phyloP scores from a whole-genome alignment of 2,329 filamentous ascomycete species.

The Alternaria sp. region DNA sequence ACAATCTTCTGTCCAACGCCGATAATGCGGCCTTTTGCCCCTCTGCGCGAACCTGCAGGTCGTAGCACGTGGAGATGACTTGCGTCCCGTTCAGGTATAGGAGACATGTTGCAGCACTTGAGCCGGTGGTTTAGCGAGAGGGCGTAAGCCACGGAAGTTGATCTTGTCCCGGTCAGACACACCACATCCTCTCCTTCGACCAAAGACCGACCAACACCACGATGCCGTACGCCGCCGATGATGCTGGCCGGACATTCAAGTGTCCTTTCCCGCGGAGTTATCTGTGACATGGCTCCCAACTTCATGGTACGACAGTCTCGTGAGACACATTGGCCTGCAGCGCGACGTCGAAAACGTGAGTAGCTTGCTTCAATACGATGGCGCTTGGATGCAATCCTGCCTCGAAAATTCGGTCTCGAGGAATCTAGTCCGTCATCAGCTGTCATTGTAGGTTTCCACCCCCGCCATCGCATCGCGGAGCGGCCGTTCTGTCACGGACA shows the following conservation, averaged over 20 bases:
- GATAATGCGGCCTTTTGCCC: background rate
- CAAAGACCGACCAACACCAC: background rate
- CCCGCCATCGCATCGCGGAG: background rate
- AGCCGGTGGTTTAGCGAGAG: background rate
- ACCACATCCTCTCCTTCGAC: background rate
- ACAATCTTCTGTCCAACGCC: background rate
- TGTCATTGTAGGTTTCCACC: background rate
- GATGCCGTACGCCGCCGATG: background rate
- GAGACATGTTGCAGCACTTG: background rate
- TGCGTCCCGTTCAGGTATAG: background rate
- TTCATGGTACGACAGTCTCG: background rate
- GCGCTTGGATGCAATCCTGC: background rate
- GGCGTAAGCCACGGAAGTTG: background rate
- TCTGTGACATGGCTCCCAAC: background rate
- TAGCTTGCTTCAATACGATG: background rate
- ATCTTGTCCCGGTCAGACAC: background rate
- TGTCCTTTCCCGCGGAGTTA: background rate
- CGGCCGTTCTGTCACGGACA: constrained; percentile 7
- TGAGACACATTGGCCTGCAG: background rate
- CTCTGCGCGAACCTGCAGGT: background rate
- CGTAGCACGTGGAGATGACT: background rate
- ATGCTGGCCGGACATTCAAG: background rate
- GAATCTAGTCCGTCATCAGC: background rate
- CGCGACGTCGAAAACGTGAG: background rate
- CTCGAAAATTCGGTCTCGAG: background rate